These are phyloP conservation scores for Trichosporon ovoides DNA, from an alignment of 1,284 basidiomycete genomes.

Conservation along the genomic window DNA sequence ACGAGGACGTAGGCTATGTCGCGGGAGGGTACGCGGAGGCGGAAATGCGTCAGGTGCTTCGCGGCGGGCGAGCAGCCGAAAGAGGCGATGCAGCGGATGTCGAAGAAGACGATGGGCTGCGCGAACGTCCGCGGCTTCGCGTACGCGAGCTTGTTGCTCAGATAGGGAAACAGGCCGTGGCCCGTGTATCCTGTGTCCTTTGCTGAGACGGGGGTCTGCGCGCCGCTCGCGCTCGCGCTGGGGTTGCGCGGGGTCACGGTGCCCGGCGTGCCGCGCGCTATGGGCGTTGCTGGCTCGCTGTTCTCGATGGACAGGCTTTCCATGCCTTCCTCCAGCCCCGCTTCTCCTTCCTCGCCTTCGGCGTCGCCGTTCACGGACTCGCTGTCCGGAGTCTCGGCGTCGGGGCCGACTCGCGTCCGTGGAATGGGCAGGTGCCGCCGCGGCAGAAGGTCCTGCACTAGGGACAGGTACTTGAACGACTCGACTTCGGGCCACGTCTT, in stretches of 20 bases:
- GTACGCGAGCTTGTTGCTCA: slow-evolving; percentile 36
- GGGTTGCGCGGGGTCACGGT: slow-evolving; percentile 27
- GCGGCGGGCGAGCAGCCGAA: slow-evolving; percentile 45
- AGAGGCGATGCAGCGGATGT: slow-evolving; percentile 45
- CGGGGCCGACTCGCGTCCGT: slow-evolving; percentile 23
- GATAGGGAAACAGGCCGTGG: slow-evolving; percentile 47
- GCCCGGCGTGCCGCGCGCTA: background rate
- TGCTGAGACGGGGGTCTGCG: slow-evolving; percentile 11
- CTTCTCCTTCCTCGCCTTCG: too few relatives aligned
- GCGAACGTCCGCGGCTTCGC: slow-evolving; percentile 47
- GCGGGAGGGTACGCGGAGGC: slow-evolving; percentile 44
- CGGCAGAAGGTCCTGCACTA: slow-evolving; percentile 48
- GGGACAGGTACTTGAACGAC: slow-evolving; percentile 50
- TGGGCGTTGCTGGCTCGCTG: slow-evolving; percentile 1
- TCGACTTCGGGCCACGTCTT: slow-evolving; percentile 38
- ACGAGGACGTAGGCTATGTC: slow-evolving; percentile 44
- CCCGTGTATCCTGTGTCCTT: slow-evolving; percentile 42
- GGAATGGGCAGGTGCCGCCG: slow-evolving; percentile 34
- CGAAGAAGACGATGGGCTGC: slow-evolving; percentile 51
- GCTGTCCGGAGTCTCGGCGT: slow-evolving; percentile 8
- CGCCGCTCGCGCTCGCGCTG: too few relatives aligned
- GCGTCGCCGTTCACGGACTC: background rate
- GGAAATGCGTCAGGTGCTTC: slow-evolving; percentile 41
- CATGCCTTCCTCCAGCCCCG: background rate
- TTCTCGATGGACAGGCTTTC: slow-evolving; percentile 12